These are phyloP conservation scores for Pachysandra terminalis DNA, from an alignment of 164 flowering plant genomes.

Conservation along the genomic window DNA sequence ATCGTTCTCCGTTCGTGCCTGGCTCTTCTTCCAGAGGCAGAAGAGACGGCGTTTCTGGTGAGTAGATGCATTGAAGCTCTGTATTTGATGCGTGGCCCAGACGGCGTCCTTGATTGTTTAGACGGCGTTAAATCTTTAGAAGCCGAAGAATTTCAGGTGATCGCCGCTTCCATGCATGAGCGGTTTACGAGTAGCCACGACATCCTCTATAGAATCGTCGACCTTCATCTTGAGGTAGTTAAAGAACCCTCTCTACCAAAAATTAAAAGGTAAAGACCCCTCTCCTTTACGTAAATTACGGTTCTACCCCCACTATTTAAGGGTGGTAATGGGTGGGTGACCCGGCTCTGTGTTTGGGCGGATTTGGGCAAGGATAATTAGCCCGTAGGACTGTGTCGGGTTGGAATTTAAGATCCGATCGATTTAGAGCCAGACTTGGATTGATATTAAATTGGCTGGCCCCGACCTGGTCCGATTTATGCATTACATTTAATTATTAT, in stretches of 20 bases:
- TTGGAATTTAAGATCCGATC: too few species aligned
- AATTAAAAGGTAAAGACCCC: too few species aligned
- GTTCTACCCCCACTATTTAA: background rate
- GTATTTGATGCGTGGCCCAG: conserved; percentile 18
- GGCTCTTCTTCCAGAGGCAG: conserved; percentile 66
- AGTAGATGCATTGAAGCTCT: conserved; percentile 61
- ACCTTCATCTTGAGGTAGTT: conserved; percentile 58
- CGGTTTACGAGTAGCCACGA: conserved; percentile 47
- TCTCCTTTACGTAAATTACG: background rate
- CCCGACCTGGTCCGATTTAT: too few species aligned
- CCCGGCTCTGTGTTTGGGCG: too few species aligned
- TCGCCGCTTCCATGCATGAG: conserved; percentile 44
- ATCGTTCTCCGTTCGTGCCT: conserved; percentile 52
- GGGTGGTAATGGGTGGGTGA: too few species aligned
- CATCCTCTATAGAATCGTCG: conserved; percentile 52
- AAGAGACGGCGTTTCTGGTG: conserved; percentile 44
- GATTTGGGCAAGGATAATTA: too few species aligned
- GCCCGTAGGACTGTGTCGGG: too few species aligned
- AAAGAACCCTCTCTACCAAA: background rate
- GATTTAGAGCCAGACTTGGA: too few species aligned
- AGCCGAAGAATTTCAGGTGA: conserved; percentile 40
- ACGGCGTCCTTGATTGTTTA: conserved; percentile 20
- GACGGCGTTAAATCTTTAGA: conserved; percentile 34
- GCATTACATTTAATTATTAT: too few species aligned
- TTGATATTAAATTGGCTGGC: too few species aligned